These are phyloP conservation scores for Colletotrichum sp. DNA, from an alignment of 2,329 filamentous ascomycete genomes.

Conservation along the genomic window DNA sequence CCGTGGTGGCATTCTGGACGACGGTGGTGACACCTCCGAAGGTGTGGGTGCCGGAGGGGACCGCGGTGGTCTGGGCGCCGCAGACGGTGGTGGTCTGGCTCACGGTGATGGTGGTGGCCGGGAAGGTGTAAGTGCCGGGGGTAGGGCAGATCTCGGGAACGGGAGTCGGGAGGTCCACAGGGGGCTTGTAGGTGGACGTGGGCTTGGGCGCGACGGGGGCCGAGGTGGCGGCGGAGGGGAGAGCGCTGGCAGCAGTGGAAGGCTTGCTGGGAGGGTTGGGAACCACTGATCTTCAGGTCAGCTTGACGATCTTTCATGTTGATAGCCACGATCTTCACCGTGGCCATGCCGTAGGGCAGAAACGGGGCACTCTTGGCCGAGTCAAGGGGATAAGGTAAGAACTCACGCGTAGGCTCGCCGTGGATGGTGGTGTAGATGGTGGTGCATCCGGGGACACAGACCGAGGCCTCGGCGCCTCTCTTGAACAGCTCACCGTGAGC, in stretches of 20 bases:
- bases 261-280: constrained; percentile 36
- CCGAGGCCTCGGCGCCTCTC: constrained; percentile 47
- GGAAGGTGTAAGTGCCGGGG: constrained; percentile 77
- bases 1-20: constrained; percentile 68
- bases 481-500: constrained; percentile 65
- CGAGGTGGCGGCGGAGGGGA: constrained; percentile 25
- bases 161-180: constrained; percentile 57
- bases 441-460: constrained; percentile 69
- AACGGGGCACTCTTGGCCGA: background rate
- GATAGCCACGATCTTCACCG: background rate
- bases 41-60: constrained; percentile 70
- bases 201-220: constrained; percentile 27
- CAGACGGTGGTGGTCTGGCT: constrained; percentile 71
- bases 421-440: constrained; percentile 77
- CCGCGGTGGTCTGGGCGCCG: constrained; percentile 64
- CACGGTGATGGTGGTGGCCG: constrained; percentile 73
- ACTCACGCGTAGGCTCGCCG: constrained; percentile 70
- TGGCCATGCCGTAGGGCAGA: background rate
- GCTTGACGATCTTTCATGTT: background rate
- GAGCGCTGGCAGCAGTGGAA: constrained; percentile 25
- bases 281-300: constrained; percentile 36
- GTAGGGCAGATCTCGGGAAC: constrained; percentile 62
- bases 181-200: constrained; percentile 44
- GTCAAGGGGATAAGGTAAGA: background rate
- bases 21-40: constrained; percentile 76